Evolutionary conservation across 2,329 filamentous ascomycete genomes (phyloP).

Genomic region (Scedosporium dehoogii): DNA sequence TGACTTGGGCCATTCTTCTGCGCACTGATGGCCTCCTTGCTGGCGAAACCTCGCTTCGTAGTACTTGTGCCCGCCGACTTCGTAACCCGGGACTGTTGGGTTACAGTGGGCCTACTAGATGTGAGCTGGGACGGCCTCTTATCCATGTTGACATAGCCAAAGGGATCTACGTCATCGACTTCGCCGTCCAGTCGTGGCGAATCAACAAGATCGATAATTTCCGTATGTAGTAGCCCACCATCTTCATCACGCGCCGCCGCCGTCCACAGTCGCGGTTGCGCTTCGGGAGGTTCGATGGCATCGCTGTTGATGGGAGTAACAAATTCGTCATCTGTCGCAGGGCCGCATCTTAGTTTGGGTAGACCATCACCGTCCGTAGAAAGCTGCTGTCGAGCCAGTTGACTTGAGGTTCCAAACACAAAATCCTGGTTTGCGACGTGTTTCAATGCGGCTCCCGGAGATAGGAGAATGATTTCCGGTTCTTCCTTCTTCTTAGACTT

Average conservation of each 20-base stretch:
- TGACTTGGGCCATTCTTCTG: not conserved
- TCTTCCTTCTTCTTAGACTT: conserved; percentile 26
- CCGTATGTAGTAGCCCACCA: conserved; percentile 53
- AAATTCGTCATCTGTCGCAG: conserved; percentile 24
- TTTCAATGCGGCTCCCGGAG: conserved; percentile 57
- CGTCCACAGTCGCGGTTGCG: conserved; percentile 51
- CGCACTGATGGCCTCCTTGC: not conserved
- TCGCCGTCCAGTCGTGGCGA: conserved; percentile 21
- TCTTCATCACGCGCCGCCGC: conserved; percentile 57
- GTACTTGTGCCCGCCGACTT: not conserved
- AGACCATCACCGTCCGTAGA: conserved; percentile 40
- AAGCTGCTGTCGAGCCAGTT: conserved; percentile 58
- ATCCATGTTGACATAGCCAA: conserved; percentile 22
- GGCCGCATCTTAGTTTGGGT: conserved; percentile 12
- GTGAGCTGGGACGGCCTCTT: not conserved
- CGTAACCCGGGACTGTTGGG: not conserved
- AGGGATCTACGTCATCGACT: conserved; percentile 23
- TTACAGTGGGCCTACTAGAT: not conserved
- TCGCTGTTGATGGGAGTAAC: conserved; percentile 28
- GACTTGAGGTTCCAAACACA: conserved; percentile 79
- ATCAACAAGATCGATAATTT: conserved; percentile 49
- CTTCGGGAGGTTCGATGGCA: conserved; percentile 20
- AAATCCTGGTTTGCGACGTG: conserved; percentile 63
- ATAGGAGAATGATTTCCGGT: conserved; percentile 40
- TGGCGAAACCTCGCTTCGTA: not conserved